phyloP scores from a whole-genome alignment of 2,329 filamentous ascomycete species.

The Claviceps citrina region DNA sequence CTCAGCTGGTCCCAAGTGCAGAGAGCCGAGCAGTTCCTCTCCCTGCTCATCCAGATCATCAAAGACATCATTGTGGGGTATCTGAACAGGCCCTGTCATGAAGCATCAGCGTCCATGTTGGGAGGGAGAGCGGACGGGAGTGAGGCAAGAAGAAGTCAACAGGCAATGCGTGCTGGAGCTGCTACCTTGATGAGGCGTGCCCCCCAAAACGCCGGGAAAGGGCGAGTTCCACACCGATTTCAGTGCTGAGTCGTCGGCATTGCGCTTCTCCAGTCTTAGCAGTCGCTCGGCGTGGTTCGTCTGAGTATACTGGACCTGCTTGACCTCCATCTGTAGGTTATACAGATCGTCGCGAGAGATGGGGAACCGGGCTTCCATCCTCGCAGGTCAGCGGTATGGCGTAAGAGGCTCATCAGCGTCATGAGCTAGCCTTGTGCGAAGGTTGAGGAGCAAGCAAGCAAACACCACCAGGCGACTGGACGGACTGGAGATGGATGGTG shows the following conservation, averaged over 20 bases:
- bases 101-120: neutral
- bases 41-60: constrained; percentile 81
- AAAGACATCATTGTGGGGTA: constrained; percentile 71
- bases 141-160: neutral
- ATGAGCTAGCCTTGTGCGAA: neutral
- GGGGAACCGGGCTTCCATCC: constrained; percentile 50
- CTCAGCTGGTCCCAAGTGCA: constrained; percentile 67
- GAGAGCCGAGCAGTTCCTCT: constrained; percentile 60
- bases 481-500: no score
- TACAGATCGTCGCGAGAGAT: constrained; percentile 49
- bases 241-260: constrained; percentile 50
- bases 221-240: constrained; percentile 91
- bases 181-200: constrained; percentile 76
- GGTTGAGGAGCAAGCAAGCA: neutral
- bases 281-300: constrained; percentile 47
- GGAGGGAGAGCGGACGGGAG: no score
- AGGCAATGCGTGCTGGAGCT: no score
- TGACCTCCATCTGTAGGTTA: constrained; percentile 55
- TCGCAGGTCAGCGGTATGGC: constrained; percentile 11
- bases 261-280: constrained; percentile 46
- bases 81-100: constrained; percentile 55
- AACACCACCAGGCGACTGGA: neutral
- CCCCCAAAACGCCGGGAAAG: constrained; percentile 71
- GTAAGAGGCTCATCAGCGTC: neutral
- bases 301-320: constrained; percentile 49